Percentiles rank a stretch among this genome's conserved stretches.
Evolutionary conservation across 2,329 filamentous ascomycete species (phyloP).

Genomic region (Ophiocordyceps camponoti-saundersi): DNA sequence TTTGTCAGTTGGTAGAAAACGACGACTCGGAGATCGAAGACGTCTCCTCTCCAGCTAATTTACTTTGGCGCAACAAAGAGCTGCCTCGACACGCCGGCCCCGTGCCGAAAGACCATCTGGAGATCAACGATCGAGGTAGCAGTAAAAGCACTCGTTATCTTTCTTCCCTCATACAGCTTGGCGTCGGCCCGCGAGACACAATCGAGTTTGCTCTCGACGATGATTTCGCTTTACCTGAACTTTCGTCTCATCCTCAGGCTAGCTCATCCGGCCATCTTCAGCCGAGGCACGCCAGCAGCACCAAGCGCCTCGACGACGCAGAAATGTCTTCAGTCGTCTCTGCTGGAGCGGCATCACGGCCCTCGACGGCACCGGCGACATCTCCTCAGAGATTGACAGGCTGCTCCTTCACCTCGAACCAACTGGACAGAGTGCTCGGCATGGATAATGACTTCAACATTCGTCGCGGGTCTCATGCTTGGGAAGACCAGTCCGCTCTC

Average conservation of each 20-base stretch:
- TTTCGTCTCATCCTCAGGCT: not conserved
- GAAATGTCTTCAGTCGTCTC: not conserved
- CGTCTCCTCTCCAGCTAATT: conserved; percentile 7
- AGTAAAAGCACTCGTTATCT: conserved; percentile 9
- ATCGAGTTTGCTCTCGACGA: conserved; percentile 24
- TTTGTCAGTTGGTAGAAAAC: conserved; percentile 16
- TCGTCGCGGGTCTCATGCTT: conserved; percentile 11
- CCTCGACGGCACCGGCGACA: not conserved
- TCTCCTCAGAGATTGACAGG: conserved; percentile 1
- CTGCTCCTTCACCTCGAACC: conserved; percentile 1
- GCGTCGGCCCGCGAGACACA: conserved; percentile 28
- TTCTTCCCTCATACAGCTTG: conserved; percentile 12
- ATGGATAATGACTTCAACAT: conserved; percentile 12
- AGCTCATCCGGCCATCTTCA: not conserved
- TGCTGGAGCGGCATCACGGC: not conserved
- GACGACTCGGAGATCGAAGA: conserved; percentile 25
- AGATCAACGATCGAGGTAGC: conserved; percentile 12
- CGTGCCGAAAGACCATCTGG: not conserved
- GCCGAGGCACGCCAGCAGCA: not conserved
- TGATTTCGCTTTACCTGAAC: not conserved
- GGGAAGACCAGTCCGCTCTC: conserved; percentile 17
- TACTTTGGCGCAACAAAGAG: conserved; percentile 33
- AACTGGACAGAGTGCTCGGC: conserved; percentile 5
- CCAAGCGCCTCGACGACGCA: not conserved
- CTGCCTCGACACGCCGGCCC: conserved; percentile 37